Base-by-base conservation (phyloP, 805 yeast species). In the Wickerhamomyces bisporus region DNA sequence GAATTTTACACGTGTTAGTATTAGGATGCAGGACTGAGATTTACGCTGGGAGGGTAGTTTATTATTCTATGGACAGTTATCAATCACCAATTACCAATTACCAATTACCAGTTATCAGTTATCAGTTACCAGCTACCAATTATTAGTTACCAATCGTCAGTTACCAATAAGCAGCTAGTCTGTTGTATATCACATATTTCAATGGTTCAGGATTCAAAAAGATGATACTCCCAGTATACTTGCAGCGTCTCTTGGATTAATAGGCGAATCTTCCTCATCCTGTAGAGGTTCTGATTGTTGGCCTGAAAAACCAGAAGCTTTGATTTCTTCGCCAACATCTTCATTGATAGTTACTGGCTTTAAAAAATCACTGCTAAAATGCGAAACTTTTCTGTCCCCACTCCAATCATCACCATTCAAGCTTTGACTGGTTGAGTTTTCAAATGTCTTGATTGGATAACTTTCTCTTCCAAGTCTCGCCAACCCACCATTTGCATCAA, bases 171-270 rank as follows among this genome's bases (percentile, higher is more conserved):
- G n/a, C n/a, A n/a, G n/a, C n/a, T n/a, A n/a, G n/a, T n/a, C n/a
- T n/a, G n/a, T n/a, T n/a, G n/a, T n/a, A n/a, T n/a, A n/a, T n/a
- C n/a, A n/a, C n/a, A n/a, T n/a, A n/a, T n/a, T n/a, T n/a, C n/a
- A n/a, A n/a, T n/a, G n/a, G n/a, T n/a, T n/a, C n/a, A n/a, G n/a
- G n/a, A n/a, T n/a, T n/a, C n/a, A n/a, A n/a, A n/a, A n/a, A n/a
- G 86, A 77, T 3, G 91, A 78, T 4, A 79, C 79, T 1, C 96
- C 95, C 20, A 89, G 66, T 29, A 91, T 50, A 26, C 77, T 68
- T 1, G 96, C 97, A 1, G 96, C 98, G 50, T 79, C 80, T 43
- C 76, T 77, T 0, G 96, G 94, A 60, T 86, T 91, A 5, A 87
- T 73, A 5, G 63, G 66, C 4, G 65, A 62, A 7, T 30, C 32